phyloP scores from a whole-genome alignment of 805 yeast genomes.

The Wickerhamomyces chaumierensis region DNA sequence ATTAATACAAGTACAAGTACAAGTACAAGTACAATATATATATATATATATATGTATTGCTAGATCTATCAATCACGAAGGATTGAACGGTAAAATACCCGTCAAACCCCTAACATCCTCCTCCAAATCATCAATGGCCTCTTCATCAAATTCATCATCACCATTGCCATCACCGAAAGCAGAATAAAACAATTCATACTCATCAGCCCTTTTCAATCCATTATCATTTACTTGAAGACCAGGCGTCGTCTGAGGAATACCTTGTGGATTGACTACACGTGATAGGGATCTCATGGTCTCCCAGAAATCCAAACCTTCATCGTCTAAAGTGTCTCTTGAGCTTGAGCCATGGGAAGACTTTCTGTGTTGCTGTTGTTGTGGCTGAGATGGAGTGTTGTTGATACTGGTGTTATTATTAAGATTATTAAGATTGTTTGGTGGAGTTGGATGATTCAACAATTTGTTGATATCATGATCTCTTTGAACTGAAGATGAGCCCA shows the following conservation, averaged over 20 bases:
- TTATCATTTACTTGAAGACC: too few species aligned
- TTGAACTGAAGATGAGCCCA: slow-evolving; percentile 41
- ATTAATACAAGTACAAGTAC: too few species aligned
- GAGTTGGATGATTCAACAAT: slow-evolving; percentile 27
- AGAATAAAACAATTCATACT: neutral
- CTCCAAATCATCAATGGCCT: slow-evolving; percentile 11
- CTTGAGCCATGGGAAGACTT: neutral
- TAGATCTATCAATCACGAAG: slow-evolving; percentile 8
- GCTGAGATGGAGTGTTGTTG: slow-evolving; percentile 13
- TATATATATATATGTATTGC: neutral
- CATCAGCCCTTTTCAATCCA: neutral
- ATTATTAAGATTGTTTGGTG: neutral
- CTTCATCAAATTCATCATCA: slow-evolving; percentile 8
- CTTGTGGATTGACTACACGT: slow-evolving; percentile 20
- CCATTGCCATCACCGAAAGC: neutral
- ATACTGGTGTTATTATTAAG: too few species aligned
- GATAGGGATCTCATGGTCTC: slow-evolving; percentile 53
- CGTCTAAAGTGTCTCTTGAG: slow-evolving; percentile 24
- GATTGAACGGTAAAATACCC: slow-evolving; percentile 15
- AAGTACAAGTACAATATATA: too few species aligned
- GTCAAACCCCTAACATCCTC: slow-evolving; percentile 13
- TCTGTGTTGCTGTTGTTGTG: slow-evolving; percentile 9
- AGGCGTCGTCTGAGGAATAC: too few species aligned
- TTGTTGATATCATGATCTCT: slow-evolving; percentile 33
- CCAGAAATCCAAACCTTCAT: slow-evolving; percentile 63